Conservation (phyloP, 176 grass and related monocot genomes). For the Phoenix dactylifera region DNA sequence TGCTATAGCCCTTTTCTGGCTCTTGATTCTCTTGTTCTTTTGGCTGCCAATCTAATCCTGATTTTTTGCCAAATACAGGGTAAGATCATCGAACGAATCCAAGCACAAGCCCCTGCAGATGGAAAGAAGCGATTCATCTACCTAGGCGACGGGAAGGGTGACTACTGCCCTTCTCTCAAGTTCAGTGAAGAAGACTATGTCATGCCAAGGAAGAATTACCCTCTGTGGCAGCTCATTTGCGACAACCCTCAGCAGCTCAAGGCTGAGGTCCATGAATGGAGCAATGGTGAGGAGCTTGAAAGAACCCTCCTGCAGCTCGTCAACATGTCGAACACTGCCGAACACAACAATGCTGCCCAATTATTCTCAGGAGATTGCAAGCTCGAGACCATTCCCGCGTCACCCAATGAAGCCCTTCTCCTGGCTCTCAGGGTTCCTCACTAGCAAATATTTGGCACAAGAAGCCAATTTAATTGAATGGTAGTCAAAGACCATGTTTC, state of each 20-base stretch:
- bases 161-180: conserved; percentile 7
- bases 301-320: conserved; percentile 1
- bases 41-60: not conserved
- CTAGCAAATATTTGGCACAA: not conserved
- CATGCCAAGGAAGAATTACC: conserved; percentile 15
- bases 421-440: conserved; percentile 6
- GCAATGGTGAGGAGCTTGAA: conserved; percentile 10
- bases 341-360: not conserved
- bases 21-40: no score
- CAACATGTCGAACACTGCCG: not conserved
- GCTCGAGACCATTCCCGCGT: not conserved
- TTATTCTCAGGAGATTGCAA: conserved; percentile 2
- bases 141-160: conserved; percentile 7
- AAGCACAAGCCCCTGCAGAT: not conserved
- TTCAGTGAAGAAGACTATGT: conserved; percentile 1
- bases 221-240: conserved; percentile 2
- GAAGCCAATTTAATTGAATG: no score
- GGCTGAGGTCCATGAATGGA: conserved; percentile 6
- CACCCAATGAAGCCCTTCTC: not conserved
- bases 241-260: not conserved
- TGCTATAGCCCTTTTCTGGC: no score
- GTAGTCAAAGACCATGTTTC: no score
- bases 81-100: conserved; percentile 5
- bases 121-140: conserved; percentile 7
- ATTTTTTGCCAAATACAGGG: conserved; percentile 1